Evolutionary conservation across 2,329 filamentous ascomycete genomes (phyloP).

Genomic region (Uncinocarpus reesii): DNA sequence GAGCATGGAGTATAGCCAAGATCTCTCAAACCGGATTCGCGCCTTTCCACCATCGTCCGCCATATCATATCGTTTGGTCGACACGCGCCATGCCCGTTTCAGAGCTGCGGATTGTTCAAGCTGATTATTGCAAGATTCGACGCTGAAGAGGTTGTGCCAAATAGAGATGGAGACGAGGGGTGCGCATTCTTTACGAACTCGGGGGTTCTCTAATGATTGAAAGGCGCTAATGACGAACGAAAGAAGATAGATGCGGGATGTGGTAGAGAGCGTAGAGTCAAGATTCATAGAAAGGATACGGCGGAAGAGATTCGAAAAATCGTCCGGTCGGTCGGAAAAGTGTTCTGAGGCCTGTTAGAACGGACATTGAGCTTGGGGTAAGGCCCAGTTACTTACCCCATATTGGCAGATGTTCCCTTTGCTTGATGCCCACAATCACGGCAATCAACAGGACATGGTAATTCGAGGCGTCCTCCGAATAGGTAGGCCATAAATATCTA

Average conservation of each 20-base stretch:
- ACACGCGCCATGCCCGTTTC: constrained; percentile 82
- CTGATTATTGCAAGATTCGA: constrained; percentile 59
- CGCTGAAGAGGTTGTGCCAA: constrained; percentile 85
- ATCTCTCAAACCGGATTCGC: constrained; percentile 76
- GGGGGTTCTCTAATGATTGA: constrained; percentile 77
- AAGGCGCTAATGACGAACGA: constrained; percentile 86
- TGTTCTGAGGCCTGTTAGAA: constrained; percentile 46
- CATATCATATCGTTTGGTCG: constrained; percentile 74
- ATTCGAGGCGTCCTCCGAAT: constrained; percentile 78
- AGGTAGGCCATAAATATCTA: constrained; percentile 84
- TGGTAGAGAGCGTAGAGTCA: constrained; percentile 54
- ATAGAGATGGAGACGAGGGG: constrained; percentile 88
- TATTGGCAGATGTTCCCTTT: constrained; percentile 71
- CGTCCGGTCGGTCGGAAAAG: constrained; percentile 64
- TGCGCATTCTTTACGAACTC: constrained; percentile 92
- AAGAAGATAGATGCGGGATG: constrained; percentile 70
- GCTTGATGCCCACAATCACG: constrained; percentile 77
- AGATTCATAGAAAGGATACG: constrained; percentile 80
- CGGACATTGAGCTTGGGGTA: constrained; percentile 8
- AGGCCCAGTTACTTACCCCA: constrained; percentile 53
- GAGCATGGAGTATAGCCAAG: constrained; percentile 81
- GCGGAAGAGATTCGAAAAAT: constrained; percentile 83
- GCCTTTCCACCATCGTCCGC: constrained; percentile 71
- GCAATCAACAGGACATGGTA: constrained; percentile 82
- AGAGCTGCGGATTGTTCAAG: constrained; percentile 64